Percentiles rank a stretch among this genome's conserved stretches.
phyloP scores from a whole-genome alignment of 768 basidiomycete genomes.

The Russula vinacea region DNA sequence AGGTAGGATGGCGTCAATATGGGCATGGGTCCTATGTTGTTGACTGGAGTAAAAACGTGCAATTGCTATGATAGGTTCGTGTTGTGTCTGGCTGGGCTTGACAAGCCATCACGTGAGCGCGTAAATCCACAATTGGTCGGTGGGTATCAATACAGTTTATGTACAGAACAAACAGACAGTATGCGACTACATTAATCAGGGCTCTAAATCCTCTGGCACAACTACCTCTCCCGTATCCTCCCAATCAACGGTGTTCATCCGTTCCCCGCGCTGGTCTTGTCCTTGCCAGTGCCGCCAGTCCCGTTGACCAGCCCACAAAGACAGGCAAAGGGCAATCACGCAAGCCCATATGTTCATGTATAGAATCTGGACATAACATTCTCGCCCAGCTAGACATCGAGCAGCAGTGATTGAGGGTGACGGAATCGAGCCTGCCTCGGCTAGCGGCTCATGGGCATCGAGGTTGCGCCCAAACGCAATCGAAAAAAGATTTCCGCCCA shows the following conservation, averaged over 20 bases:
- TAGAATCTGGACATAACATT: slow-evolving; percentile 32
- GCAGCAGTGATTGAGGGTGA: not conserved
- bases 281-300: slow-evolving; percentile 27
- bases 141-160: not conserved
- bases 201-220: slow-evolving; percentile 13
- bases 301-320: slow-evolving; percentile 31
- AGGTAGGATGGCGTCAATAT: slow-evolving; percentile 16
- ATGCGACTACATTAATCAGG: not conserved
- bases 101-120: slow-evolving; percentile 17
- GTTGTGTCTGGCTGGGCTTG: not conserved
- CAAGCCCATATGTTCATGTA: slow-evolving; percentile 32
- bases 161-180: not conserved
- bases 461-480: slow-evolving; percentile 76
- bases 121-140: not conserved
- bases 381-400: slow-evolving; percentile 32
- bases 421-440: not conserved
- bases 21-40: slow-evolving; percentile 14
- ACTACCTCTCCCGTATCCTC: slow-evolving; percentile 15
- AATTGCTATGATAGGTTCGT: not conserved
- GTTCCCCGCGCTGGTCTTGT: not conserved
- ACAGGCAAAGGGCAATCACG: slow-evolving; percentile 30
- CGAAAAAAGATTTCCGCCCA: slow-evolving; percentile 82
- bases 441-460: slow-evolving; percentile 57
- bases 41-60: not conserved
- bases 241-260: slow-evolving; percentile 17